Evolutionary conservation across 129 eudicot genomes (phyloP).

Genomic region (Calendula officinalis): DNA sequence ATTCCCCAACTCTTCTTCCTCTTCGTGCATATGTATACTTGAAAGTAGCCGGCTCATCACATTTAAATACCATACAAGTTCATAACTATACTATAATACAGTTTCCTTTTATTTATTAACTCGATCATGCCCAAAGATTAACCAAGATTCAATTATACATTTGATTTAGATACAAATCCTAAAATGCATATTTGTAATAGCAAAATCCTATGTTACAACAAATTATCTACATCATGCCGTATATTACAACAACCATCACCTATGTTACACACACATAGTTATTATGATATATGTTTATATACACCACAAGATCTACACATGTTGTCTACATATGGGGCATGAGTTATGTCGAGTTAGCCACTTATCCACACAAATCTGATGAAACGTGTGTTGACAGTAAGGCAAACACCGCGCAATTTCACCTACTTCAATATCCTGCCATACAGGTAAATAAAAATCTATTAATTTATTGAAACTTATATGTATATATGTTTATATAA

Average conservation of each 20-base stretch:
- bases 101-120: neutral
- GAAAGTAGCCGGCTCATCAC: no score
- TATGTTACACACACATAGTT: neutral
- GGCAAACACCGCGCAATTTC: constrained; percentile 62
- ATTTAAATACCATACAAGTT: no score
- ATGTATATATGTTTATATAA: neutral
- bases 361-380: constrained; percentile 57
- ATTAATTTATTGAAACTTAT: neutral
- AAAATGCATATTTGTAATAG: constrained; percentile 5
- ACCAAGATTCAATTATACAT: neutral
- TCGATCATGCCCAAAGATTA: constrained; percentile 7
- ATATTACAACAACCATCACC: constrained; percentile 10
- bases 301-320: constrained; percentile 27
- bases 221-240: neutral
- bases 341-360: constrained; percentile 58
- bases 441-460: neutral
- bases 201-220: constrained; percentile 11
- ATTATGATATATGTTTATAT: neutral
- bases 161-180: constrained; percentile 12
- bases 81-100: no score
- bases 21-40: no score
- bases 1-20: no score
- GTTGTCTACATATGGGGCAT: constrained; percentile 63
- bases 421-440: constrained; percentile 60
- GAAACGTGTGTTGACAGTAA: constrained; percentile 57